Percentiles rank a stretch among this genome's conserved stretches.
Conservation (phyloP, 2,329 filamentous ascomycete species). For the Fragosphaeria purpurea region DNA sequence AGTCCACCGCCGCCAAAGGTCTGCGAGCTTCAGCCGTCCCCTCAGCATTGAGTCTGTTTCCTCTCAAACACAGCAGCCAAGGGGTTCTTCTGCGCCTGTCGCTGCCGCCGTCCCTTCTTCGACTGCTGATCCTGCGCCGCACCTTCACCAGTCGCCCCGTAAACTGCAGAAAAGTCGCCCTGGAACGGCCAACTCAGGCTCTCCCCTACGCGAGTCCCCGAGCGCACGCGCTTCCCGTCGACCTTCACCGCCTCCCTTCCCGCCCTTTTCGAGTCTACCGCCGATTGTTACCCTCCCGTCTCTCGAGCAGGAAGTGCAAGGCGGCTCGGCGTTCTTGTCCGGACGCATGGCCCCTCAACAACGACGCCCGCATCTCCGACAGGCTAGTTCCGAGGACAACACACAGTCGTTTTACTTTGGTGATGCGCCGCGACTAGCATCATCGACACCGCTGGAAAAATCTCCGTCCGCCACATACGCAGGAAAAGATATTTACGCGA, state of each 20-base stretch:
- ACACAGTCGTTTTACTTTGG: slow-evolving; percentile 12
- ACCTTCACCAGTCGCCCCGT: slow-evolving; percentile 20
- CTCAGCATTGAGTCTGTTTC: slow-evolving; percentile 34
- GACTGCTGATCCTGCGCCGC: neutral
- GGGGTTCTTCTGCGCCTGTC: neutral
- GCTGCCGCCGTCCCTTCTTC: slow-evolving; percentile 12
- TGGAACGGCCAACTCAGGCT: slow-evolving; percentile 19
- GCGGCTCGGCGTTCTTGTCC: slow-evolving; percentile 8
- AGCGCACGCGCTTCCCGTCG: slow-evolving; percentile 7
- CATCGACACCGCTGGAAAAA: neutral
- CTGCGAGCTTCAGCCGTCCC: slow-evolving; percentile 26
- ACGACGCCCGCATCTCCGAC: slow-evolving; percentile 5
- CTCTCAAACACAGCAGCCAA: slow-evolving; percentile 5
- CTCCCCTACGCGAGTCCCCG: slow-evolving; percentile 10
- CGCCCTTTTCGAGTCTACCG: slow-evolving; percentile 28
- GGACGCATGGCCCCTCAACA: slow-evolving; percentile 2
- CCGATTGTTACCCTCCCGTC: slow-evolving; percentile 32
- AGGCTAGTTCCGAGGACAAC: slow-evolving; percentile 13
- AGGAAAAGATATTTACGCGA: neutral
- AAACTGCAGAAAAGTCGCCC: slow-evolving; percentile 29
- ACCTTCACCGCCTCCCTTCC: slow-evolving; percentile 17
- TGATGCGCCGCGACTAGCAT: slow-evolving; percentile 1
- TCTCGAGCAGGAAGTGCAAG: slow-evolving; percentile 25
- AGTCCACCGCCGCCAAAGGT: slow-evolving; percentile 20
- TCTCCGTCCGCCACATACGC: neutral